Conservation (phyloP, 192 early-diverging fungal genomes). For the Mortierella antarctica region DNA sequence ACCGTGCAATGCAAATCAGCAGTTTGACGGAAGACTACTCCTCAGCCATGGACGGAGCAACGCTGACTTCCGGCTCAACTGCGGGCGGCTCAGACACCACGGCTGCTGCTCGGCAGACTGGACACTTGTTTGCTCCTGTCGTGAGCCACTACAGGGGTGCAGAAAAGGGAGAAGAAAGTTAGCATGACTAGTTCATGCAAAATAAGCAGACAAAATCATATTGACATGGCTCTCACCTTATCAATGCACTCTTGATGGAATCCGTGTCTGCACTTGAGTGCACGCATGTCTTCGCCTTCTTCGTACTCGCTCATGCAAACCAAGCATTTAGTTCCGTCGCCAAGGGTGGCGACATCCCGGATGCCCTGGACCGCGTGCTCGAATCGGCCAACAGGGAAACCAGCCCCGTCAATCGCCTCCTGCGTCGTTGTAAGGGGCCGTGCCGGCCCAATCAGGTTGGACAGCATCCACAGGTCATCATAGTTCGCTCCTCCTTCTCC, state of each 20-base stretch:
- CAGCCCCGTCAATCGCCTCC: constrained; percentile 52
- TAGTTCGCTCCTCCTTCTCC: constrained; percentile 40
- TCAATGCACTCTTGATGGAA: constrained; percentile 69
- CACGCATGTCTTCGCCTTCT: constrained; percentile 58
- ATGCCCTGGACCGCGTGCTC: constrained; percentile 48
- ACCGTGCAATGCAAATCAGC: not conserved
- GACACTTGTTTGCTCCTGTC: constrained; percentile 66
- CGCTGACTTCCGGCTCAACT: constrained; percentile 14
- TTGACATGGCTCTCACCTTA: constrained; percentile 32
- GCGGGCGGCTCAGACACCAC: constrained; percentile 36
- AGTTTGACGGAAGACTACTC: not conserved
- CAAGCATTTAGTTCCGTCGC: constrained; percentile 56
- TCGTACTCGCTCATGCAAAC: constrained; percentile 66
- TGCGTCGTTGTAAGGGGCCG: constrained; percentile 58
- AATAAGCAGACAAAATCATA: not conserved
- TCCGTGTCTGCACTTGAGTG: constrained; percentile 64
- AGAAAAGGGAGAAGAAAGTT: not conserved
- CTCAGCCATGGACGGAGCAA: not conserved
- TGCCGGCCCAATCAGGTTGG: constrained; percentile 55
- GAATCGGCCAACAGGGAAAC: constrained; percentile 41
- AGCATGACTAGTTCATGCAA: not conserved
- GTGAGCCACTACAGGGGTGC: constrained; percentile 56
- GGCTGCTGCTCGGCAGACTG: constrained; percentile 63
- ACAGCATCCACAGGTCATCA: constrained; percentile 53
- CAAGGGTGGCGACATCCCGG: constrained; percentile 29